Evolutionary conservation across 169 alveolate genomes (phyloP).

Genomic region (Cryptosporidium baileyi): DNA sequence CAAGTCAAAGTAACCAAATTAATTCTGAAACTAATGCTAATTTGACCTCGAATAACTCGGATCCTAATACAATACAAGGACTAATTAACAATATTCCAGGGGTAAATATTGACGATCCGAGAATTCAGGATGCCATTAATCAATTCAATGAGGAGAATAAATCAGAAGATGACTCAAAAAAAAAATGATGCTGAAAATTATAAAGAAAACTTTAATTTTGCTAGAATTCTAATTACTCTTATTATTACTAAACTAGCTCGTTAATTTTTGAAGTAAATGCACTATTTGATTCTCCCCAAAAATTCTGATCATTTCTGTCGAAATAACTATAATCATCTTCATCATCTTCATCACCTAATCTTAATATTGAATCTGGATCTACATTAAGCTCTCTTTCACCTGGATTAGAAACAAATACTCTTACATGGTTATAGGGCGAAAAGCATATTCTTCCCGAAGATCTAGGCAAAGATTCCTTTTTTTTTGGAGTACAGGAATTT

Average conservation of each 20-base stretch:
- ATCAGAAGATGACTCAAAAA: slow-evolving; percentile 59
- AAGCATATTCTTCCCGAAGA: slow-evolving; percentile 61
- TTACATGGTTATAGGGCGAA: slow-evolving; percentile 66
- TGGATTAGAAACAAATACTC: slow-evolving; percentile 46
- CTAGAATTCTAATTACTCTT: too few species aligned
- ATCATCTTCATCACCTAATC: background rate
- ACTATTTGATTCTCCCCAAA: too few species aligned
- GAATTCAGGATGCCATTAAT: slow-evolving; percentile 73
- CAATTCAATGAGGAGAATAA: slow-evolving; percentile 28
- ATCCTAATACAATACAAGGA: slow-evolving; percentile 2
- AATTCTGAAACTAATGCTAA: background rate
- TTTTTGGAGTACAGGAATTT: too few species aligned
- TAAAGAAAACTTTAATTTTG: too few species aligned
- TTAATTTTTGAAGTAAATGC: too few species aligned
- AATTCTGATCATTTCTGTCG: background rate
- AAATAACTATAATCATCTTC: background rate
- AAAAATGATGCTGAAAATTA: background rate
- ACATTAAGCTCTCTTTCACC: slow-evolving; percentile 59
- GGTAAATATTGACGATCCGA: slow-evolving; percentile 74
- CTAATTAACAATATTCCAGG: slow-evolving; percentile 72
- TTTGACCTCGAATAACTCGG: too few species aligned
- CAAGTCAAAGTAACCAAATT: background rate
- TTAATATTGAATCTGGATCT: slow-evolving; percentile 26
- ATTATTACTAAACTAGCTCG: too few species aligned
- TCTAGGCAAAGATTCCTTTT: background rate